Conservation (phyloP, 139 green algal genomes). For the Bryopsis sp. region DNA sequence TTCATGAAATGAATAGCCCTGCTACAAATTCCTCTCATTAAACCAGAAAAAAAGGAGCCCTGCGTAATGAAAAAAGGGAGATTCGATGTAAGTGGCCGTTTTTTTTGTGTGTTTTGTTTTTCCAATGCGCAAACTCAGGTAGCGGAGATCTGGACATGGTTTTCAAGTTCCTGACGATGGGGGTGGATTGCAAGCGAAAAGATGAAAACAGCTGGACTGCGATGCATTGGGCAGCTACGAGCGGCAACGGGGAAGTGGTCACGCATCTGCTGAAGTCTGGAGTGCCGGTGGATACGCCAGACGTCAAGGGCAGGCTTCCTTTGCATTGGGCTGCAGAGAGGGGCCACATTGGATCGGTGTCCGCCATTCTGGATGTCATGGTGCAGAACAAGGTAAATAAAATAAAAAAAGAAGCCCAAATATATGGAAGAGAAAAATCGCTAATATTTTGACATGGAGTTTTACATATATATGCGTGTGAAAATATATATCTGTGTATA, state of each 20-base stretch:
- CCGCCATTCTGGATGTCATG: constrained; percentile 19
- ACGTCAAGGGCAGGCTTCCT: constrained; percentile 25
- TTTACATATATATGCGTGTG: too few relatives aligned
- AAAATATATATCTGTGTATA: too few relatives aligned
- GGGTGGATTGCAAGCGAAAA: constrained; percentile 14
- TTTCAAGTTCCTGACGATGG: constrained; percentile 22
- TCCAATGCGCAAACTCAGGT: too few relatives aligned
- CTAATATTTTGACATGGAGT: too few relatives aligned
- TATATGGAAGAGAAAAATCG: too few relatives aligned
- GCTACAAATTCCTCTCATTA: too few relatives aligned
- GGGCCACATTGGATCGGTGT: constrained; percentile 22
- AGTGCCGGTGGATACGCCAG: not conserved
- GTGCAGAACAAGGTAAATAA: constrained; percentile 7
- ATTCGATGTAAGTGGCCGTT: too few relatives aligned
- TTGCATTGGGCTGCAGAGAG: constrained; percentile 33
- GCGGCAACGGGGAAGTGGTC: not conserved
- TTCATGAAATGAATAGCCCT: too few relatives aligned
- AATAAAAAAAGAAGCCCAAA: too few relatives aligned
- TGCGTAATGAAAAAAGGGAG: too few relatives aligned
- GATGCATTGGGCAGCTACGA: constrained; percentile 35
- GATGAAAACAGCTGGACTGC: constrained; percentile 20
- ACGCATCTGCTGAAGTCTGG: not conserved
- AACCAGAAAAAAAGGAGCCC: too few relatives aligned
- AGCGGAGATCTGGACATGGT: constrained; percentile 20
- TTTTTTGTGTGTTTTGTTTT: too few relatives aligned